These are phyloP conservation scores for Fusarium humuli DNA, from an alignment of 2,329 filamentous ascomycete genomes.

Conservation along the genomic window DNA sequence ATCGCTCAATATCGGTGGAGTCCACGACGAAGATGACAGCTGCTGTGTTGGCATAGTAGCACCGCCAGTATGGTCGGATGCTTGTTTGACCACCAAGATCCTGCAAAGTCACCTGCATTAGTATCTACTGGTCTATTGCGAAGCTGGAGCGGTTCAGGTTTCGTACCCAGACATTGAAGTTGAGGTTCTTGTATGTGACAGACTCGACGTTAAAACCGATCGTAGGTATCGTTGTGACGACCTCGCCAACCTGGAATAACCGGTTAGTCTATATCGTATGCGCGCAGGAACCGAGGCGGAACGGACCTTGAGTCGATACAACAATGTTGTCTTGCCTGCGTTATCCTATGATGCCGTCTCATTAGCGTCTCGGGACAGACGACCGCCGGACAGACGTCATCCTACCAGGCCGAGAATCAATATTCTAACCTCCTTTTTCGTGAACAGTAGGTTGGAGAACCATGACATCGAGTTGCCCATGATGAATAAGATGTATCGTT, in stretches of 20 bases:
- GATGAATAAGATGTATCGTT: slow-evolving; percentile 49
- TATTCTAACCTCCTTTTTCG: slow-evolving; percentile 98
- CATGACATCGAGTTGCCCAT: slow-evolving; percentile 76
- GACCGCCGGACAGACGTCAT: slow-evolving; percentile 34
- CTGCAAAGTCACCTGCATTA: slow-evolving; percentile 54
- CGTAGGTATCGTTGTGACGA: slow-evolving; percentile 98
- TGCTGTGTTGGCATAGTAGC: slow-evolving; percentile 98
- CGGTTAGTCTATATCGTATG: slow-evolving; percentile 25
- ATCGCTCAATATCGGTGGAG: slow-evolving; percentile 94
- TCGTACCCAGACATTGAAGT: slow-evolving; percentile 97
- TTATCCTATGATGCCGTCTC: slow-evolving; percentile 75
- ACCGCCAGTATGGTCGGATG: slow-evolving; percentile 98
- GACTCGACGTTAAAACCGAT: slow-evolving; percentile 99
- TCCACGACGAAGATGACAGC: slow-evolving; percentile 99
- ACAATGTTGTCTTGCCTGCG: slow-evolving; percentile 95
- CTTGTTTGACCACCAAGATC: slow-evolving; percentile 98
- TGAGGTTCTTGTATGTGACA: slow-evolving; percentile 97
- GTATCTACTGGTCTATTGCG: background rate
- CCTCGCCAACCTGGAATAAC: slow-evolving; percentile 84
- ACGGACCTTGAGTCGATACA: slow-evolving; percentile 92
- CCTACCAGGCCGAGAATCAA: slow-evolving; percentile 90
- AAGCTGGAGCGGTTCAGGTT: background rate
- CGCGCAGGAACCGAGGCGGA: background rate
- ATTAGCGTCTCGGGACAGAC: slow-evolving; percentile 37
- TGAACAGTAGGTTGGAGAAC: slow-evolving; percentile 80